Evolutionary conservation across 169 alveolate genomes (phyloP), one percentile per base, ranked within the genome.

Genomic region (Plasmodium coatneyi): DNA sequence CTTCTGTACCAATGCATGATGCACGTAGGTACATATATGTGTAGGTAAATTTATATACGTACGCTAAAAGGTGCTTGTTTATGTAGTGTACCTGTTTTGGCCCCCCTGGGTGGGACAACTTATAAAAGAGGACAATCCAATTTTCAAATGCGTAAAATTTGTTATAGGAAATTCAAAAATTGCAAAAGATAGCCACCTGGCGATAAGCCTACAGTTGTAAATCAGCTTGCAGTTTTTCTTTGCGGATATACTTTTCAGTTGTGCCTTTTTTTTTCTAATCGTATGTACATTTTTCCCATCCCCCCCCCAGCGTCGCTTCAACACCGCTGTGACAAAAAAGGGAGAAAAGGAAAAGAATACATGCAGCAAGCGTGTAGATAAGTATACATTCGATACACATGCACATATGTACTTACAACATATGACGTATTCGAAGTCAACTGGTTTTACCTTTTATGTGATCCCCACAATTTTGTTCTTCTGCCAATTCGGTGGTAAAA

Each of bases 311-410:
- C 9, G 60, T 49, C 60, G 60, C 60, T 16, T 49, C 60, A 49
- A 22, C 60, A 0, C 22, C 60, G 60, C 1, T 22, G 60, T 6
- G 76, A 28, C 41, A 66, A 28, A 66, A 25, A 66, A 28, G 76
- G 76, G 76, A 66, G 76, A 66, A 49, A 49, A 49, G 22, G 76
- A 66, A 66, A 66, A 66, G 76, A 66, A 66, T 66, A 66, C 76
- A 25, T 66, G 76, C 22, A 66, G 5, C 39, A 25, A 22, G 36
- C 41, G 36, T 1, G 76, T 28, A 66, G 19, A 22, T 66, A 66
- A 25, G 36, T 66, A 28, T 66, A 66, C 76, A 66, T 66, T 0
- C 76, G 28, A 22, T 0, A 16, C 60, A 49, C 60, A 2, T 49
- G 25, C 22, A 14, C 60, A 12, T 49, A 49, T 49, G 7, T 49